Conservation (phyloP, 1,139 yeast genomes). For the Blastobotrys petasosporus region DNA sequence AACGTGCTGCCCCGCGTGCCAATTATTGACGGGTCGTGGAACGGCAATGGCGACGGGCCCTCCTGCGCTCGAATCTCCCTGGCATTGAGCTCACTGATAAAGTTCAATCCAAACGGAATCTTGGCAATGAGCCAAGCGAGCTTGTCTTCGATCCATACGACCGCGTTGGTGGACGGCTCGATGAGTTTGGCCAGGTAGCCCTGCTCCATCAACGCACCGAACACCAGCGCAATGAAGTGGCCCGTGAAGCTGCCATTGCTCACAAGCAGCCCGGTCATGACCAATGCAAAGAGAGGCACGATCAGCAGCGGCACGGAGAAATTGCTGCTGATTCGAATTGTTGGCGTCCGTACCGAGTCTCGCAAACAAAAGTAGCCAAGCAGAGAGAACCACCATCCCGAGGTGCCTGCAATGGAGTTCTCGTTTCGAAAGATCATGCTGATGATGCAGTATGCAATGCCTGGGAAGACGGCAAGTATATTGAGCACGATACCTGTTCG, state of each 20-base stretch:
- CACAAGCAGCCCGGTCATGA: slow-evolving; percentile 44
- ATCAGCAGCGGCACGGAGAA: slow-evolving; percentile 53
- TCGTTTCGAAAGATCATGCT: slow-evolving; percentile 53
- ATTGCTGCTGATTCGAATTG: slow-evolving; percentile 16
- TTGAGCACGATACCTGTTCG: slow-evolving; percentile 81
- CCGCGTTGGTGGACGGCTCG: slow-evolving; percentile 59
- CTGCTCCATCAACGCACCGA: slow-evolving; percentile 48
- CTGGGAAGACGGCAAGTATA: slow-evolving; percentile 64
- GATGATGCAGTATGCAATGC: slow-evolving; percentile 55
- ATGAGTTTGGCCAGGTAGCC: slow-evolving; percentile 51
- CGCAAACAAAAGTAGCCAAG: slow-evolving; percentile 57
- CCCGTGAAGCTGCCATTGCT: slow-evolving; percentile 70
- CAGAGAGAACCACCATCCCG: slow-evolving; percentile 74
- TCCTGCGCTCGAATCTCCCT: slow-evolving; percentile 30
- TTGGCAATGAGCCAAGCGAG: slow-evolving; percentile 44
- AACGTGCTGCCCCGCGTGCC: no score
- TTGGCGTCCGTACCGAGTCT: slow-evolving; percentile 36
- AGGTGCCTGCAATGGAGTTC: slow-evolving; percentile 37
- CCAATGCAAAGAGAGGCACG: slow-evolving; percentile 52
- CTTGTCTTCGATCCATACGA: slow-evolving; percentile 61
- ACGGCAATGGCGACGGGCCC: slow-evolving; percentile 5
- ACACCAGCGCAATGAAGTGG: slow-evolving; percentile 50
- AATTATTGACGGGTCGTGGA: not conserved
- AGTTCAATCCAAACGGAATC: slow-evolving; percentile 51
- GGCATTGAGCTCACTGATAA: slow-evolving; percentile 53